Evolutionary conservation across 805 yeast genomes (phyloP).

Genomic region (Candida khao-thaluensis): DNA sequence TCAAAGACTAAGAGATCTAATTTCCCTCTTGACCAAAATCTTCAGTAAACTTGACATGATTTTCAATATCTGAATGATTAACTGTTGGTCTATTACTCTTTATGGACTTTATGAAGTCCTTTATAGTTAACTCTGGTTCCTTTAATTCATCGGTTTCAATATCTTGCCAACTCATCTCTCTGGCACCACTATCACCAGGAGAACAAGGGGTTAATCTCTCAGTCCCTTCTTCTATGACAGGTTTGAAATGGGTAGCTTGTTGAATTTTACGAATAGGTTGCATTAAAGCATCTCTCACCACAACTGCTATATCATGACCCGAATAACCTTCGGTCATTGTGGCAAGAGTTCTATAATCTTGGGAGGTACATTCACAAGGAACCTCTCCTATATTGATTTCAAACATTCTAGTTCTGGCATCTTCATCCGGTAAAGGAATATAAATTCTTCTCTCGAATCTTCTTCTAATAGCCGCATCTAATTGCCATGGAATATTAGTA

Average conservation of each 20-base stretch:
- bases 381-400: constrained; percentile 89
- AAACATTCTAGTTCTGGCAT: constrained; percentile 90
- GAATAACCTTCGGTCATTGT: constrained; percentile 97
- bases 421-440: constrained; percentile 91
- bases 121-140: constrained; percentile 86
- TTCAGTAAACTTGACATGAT: constrained; percentile 82
- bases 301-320: constrained; percentile 96
- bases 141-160: constrained; percentile 82
- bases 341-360: constrained; percentile 76
- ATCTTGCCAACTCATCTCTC: constrained; percentile 92
- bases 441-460: constrained; percentile 94
- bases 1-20: constrained; percentile 23
- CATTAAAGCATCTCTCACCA: constrained; percentile 96
- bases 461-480: constrained; percentile 95
- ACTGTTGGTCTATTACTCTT: constrained; percentile 94
- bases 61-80: constrained; percentile 74
- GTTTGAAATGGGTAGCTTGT: constrained; percentile 91
- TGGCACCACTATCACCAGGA: constrained; percentile 88
- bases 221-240: constrained; percentile 41
- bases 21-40: constrained; percentile 99
- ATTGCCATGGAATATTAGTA: constrained; percentile 98
- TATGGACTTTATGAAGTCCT: constrained; percentile 91
- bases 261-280: constrained; percentile 96
- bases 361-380: constrained; percentile 71
- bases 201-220: constrained; percentile 84